Percentiles rank a stretch among this genome's conserved stretches.
These are phyloP conservation scores for Endotrypanum monterogeii DNA, from an alignment of 208 protist genomes.

Conservation along the genomic window DNA sequence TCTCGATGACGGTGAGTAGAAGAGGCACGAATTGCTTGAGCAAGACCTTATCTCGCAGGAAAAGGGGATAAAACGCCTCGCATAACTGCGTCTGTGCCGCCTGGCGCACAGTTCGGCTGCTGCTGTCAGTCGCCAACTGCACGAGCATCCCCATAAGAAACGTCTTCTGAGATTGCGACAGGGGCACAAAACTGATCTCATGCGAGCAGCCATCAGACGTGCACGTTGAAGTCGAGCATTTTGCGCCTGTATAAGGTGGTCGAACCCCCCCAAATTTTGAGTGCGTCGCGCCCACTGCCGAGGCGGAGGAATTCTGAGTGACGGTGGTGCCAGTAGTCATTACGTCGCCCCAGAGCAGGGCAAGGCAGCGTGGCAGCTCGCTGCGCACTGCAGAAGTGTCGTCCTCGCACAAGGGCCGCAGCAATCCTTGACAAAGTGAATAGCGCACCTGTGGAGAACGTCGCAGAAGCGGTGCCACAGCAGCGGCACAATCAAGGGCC, in stretches of 20 bases:
- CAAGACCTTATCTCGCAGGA: conserved; percentile 30
- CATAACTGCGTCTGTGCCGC: conserved; percentile 54
- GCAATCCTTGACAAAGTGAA: conserved; percentile 58
- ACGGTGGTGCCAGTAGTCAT: neutral
- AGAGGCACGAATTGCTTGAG: conserved; percentile 49
- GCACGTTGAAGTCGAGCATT: neutral
- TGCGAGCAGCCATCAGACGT: neutral
- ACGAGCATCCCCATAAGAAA: conserved; percentile 56
- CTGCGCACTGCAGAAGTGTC: conserved; percentile 51
- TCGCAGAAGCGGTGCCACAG: conserved; percentile 38
- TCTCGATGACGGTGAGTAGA: conserved; percentile 51
- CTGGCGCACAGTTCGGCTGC: conserved; percentile 53
- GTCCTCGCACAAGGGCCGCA: conserved; percentile 70
- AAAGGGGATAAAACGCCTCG: conserved; percentile 47
- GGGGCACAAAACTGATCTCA: neutral
- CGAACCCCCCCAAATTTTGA: neutral
- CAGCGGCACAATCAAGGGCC: conserved; percentile 54
- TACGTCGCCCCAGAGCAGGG: conserved; percentile 46
- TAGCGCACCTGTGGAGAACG: conserved; percentile 35
- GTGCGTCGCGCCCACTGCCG: neutral
- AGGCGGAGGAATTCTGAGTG: neutral
- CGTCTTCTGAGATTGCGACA: conserved; percentile 20
- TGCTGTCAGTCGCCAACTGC: conserved; percentile 51
- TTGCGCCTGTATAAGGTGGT: neutral
- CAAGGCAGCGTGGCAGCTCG: conserved; percentile 56